A percentile compares a stretch with the other conserved stretches of the same genome.
These are phyloP conservation scores for Globisporangium spiculum DNA, from an alignment of 352 stramenopile species.

Conservation along the genomic window DNA sequence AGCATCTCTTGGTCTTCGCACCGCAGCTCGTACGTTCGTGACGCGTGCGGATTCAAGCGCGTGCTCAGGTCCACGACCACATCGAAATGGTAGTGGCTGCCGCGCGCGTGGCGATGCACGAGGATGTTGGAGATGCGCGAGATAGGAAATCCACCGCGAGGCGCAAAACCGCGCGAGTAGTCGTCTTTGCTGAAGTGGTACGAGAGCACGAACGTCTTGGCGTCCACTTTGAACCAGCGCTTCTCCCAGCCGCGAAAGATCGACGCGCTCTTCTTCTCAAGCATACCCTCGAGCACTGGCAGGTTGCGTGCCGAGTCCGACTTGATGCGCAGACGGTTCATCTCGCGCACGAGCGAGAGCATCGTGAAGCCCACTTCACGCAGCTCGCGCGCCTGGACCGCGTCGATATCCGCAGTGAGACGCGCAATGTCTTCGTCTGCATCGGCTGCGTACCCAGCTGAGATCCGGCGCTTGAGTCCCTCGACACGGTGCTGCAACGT, in stretches of 20 bases:
- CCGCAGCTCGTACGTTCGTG: constrained; percentile 67
- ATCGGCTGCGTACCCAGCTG: constrained; percentile 30
- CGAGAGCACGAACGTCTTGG: constrained; percentile 62
- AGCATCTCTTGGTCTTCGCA: constrained; percentile 52
- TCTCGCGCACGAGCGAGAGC: constrained; percentile 54
- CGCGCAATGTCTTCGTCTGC: constrained; percentile 38
- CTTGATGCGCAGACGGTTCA: constrained; percentile 44
- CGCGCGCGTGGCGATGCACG: constrained; percentile 35
- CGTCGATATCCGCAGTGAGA: constrained; percentile 37
- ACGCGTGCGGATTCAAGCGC: constrained; percentile 48
- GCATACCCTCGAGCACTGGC: constrained; percentile 55
- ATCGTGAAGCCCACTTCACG: constrained; percentile 41
- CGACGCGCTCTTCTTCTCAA: constrained; percentile 77
- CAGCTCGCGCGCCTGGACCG: constrained; percentile 35
- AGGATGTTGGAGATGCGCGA: constrained; percentile 58
- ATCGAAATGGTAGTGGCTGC: constrained; percentile 58
- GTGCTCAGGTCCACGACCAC: constrained; percentile 70
- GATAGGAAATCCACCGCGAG: constrained; percentile 54
- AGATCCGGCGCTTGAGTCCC: constrained; percentile 42
- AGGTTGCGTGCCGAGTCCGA: constrained; percentile 31
- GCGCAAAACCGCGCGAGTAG: constrained; percentile 54
- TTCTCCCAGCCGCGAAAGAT: constrained; percentile 73
- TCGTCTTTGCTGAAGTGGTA: constrained; percentile 73
- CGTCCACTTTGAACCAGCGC: constrained; percentile 65
- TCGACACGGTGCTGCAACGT: constrained; percentile 57